phyloP scores from a whole-genome alignment of 805 yeast genomes.

The Suhomyces sp. region DNA sequence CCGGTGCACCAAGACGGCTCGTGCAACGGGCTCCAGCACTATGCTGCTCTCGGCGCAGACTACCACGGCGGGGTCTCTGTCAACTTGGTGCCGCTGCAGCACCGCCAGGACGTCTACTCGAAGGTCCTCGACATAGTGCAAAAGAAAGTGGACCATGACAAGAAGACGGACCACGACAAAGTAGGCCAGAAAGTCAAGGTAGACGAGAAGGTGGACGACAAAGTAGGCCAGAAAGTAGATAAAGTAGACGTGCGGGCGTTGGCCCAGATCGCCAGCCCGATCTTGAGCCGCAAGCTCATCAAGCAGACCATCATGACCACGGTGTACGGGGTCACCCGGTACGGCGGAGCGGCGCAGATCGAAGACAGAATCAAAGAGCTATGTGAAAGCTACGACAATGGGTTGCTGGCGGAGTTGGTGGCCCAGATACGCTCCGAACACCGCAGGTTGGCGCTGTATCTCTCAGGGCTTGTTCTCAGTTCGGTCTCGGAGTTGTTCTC shows the following conservation, averaged over 20 bases:
- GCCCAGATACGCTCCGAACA: neutral
- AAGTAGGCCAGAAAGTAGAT: too few relatives aligned
- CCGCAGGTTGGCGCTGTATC: conserved; percentile 10
- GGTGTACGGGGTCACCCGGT: conserved; percentile 42
- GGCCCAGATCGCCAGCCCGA: neutral
- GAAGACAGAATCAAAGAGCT: conserved; percentile 19
- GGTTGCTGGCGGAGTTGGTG: neutral
- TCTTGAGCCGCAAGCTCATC: conserved; percentile 27
- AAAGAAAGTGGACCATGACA: conserved; percentile 7
- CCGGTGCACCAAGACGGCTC: conserved; percentile 45
- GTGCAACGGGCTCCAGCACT: conserved; percentile 46
- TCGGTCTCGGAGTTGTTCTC: conserved; percentile 30
- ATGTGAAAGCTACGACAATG: conserved; percentile 10
- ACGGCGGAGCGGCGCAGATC: conserved; percentile 38
- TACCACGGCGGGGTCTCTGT: conserved; percentile 37
- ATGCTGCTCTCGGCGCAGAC: conserved; percentile 42
- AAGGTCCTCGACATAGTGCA: conserved; percentile 28
- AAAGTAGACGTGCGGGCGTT: too few relatives aligned
- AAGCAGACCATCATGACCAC: conserved; percentile 46
- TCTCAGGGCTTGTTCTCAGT: conserved; percentile 20
- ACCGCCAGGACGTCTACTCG: conserved; percentile 32
- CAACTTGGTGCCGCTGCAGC: conserved; percentile 25
- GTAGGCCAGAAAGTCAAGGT: too few relatives aligned
- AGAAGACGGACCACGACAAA: too few relatives aligned
- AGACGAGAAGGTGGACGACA: too few relatives aligned